Conservation (phyloP, 2,329 filamentous ascomycete genomes). For the Apiospora malaysiana region DNA sequence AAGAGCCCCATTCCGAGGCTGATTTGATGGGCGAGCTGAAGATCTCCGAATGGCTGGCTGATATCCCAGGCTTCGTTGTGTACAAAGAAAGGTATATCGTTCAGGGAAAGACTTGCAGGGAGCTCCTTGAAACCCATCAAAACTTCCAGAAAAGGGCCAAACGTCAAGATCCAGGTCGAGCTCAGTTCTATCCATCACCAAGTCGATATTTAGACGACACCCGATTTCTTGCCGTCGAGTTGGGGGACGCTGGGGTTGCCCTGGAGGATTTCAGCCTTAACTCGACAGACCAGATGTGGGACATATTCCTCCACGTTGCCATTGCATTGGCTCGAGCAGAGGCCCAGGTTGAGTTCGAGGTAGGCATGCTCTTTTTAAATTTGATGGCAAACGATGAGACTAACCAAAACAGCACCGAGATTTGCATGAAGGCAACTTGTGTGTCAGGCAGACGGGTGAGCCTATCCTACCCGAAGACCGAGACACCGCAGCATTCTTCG, state of each 20-base stretch:
- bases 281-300: constrained; percentile 62
- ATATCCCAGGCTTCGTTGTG: constrained; percentile 68
- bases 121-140: constrained; percentile 65
- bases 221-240: constrained; percentile 65
- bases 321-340: constrained; percentile 67
- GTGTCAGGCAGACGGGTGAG: constrained; percentile 53
- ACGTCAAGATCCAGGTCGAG: constrained; percentile 59
- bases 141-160: constrained; percentile 60
- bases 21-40: constrained; percentile 64
- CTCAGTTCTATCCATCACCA: constrained; percentile 68
- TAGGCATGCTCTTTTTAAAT: constrained; percentile 36
- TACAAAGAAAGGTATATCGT: constrained; percentile 70
- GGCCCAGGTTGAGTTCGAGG: constrained; percentile 64
- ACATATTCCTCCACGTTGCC: constrained; percentile 65
- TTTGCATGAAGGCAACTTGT: constrained; percentile 70
- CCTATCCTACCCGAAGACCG: constrained; percentile 40
- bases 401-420: constrained; percentile 60
- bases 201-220: constrained; percentile 64
- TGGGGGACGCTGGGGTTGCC: constrained; percentile 66
- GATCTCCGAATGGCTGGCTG: constrained; percentile 68
- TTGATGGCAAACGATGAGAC: constrained; percentile 13
- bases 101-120: constrained; percentile 58
- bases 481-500: constrained; percentile 50
- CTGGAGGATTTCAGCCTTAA: constrained; percentile 63
- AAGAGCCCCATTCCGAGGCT: constrained; percentile 60